Evolutionary conservation across 495 filamentous ascomycete genomes (phyloP), one percentile per base, ranked within the genome.

Genomic region (Rusavskia elegans): DNA sequence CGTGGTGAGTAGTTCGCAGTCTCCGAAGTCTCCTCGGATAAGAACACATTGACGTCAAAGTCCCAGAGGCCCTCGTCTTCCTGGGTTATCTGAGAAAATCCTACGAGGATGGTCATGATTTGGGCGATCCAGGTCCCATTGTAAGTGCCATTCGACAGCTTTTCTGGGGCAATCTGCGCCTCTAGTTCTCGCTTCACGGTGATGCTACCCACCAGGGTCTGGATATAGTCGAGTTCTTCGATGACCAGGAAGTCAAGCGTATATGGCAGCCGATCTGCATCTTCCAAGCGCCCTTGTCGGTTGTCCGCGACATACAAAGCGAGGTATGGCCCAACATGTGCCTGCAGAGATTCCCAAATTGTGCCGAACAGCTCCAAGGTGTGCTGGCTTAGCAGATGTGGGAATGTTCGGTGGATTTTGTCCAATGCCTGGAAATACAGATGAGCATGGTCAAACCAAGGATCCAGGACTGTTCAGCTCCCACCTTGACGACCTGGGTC

Each of bases 11-110:
- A 98, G 62, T 97, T 96, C 23, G 89, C 84, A n/a, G 88, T 95
- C 46, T 96, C 82, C 13, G 87, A 87, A 2, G 86, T 90, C 66
- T 98, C 92, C 61, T 98, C 92, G 0, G 88, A 88, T 27, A 98
- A 74, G 66, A 93, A 98, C 1, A 97, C 75, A 45, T 93, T 97
- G 50, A 94, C 80, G 66, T 98, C 92, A 53, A 96, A 82, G 52
- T 97, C 87, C 92, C 92, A 98, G 27, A 98, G 69, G 8, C 84
- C 86, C 65, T 93, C 86, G 61, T 97, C 93, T 62, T 98, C 92
- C 13, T 77, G 80, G 4, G 87, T 86, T 56, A 98, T 93, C 56
- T 93, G 87, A n/a, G 87, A 81, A 63, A 93, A 94, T 2, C 81
- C 79, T 5, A 84, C 77, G n/a, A 84, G 75, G 23, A 95, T 68